phyloP scores from a whole-genome alignment of 1,284 basidiomycete genomes.

The Neonothopanus nambi region DNA sequence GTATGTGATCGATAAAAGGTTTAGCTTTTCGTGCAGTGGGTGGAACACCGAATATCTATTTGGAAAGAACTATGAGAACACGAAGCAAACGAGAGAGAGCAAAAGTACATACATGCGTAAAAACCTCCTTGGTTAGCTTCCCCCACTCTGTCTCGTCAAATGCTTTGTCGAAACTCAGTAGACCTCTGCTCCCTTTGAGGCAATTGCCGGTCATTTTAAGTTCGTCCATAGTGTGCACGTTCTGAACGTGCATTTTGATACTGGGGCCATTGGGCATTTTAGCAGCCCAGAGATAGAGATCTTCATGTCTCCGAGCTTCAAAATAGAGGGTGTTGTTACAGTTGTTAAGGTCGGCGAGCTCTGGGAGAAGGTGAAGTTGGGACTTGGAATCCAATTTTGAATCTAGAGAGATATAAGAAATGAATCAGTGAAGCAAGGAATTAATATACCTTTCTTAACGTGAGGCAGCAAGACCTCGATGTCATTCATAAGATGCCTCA shows the following conservation, averaged over 20 bases:
- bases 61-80: constrained; percentile 12
- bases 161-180: constrained; percentile 90
- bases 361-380: constrained; percentile 90
- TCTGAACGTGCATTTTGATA: constrained; percentile 97
- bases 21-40: constrained; percentile 88
- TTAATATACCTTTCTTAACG: constrained; percentile 86
- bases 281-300: constrained; percentile 95
- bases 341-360: constrained; percentile 96
- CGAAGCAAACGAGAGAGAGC: neutral
- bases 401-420: constrained; percentile 49
- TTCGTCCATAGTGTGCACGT: constrained; percentile 99
- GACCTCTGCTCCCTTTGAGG: constrained; percentile 90
- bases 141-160: constrained; percentile 94
- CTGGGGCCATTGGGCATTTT: constrained; percentile 98
- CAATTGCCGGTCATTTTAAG: constrained; percentile 99
- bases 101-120: constrained; percentile 83
- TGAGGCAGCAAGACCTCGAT: constrained; percentile 91
- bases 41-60: constrained; percentile 93
- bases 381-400: constrained; percentile 98
- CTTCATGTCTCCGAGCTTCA: constrained; percentile 93
- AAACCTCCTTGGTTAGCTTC: constrained; percentile 89
- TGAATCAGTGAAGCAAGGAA: neutral
- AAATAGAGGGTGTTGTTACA: constrained; percentile 99
- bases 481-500: constrained; percentile 98
- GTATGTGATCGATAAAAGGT: constrained; percentile 97